Evolutionary conservation across 352 stramenopile species (phyloP).

Genomic region (Phytophthora cryptogea): DNA sequence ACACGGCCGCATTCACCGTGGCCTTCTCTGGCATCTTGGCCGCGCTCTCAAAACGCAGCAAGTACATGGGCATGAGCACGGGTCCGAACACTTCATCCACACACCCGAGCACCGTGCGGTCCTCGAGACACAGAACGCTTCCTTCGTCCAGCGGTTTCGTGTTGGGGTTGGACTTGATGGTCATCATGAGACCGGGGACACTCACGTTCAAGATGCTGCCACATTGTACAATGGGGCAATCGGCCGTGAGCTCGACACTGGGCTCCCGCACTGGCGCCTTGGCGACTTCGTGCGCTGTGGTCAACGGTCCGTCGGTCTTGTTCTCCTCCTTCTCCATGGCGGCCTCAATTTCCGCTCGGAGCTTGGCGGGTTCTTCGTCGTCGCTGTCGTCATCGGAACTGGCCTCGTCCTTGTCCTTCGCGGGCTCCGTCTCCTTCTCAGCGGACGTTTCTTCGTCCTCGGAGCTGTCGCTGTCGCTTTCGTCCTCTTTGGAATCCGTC

Average conservation of each 20-base stretch:
- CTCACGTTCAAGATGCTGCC: slow-evolving; percentile 74
- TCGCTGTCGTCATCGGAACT: slow-evolving; percentile 37
- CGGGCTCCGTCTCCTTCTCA: slow-evolving; percentile 10
- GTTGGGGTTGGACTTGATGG: slow-evolving; percentile 71
- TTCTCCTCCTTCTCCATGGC: slow-evolving; percentile 79
- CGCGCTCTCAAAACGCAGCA: slow-evolving; percentile 76
- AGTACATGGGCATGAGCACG: slow-evolving; percentile 86
- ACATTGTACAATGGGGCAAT: slow-evolving; percentile 73
- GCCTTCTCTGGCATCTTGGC: slow-evolving; percentile 69
- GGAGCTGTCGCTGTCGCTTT: slow-evolving; percentile 32
- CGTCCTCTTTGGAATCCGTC: slow-evolving; percentile 13
- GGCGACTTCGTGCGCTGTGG: slow-evolving; percentile 69
- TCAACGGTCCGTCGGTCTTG: slow-evolving; percentile 44
- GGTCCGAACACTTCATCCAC: slow-evolving; percentile 88
- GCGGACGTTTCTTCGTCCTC: slow-evolving; percentile 30
- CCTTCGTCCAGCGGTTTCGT: slow-evolving; percentile 76
- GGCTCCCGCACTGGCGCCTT: slow-evolving; percentile 62
- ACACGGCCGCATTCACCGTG: slow-evolving; percentile 50
- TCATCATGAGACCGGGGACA: slow-evolving; percentile 67
- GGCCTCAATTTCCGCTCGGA: slow-evolving; percentile 76
- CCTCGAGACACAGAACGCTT: slow-evolving; percentile 80
- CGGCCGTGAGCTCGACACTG: slow-evolving; percentile 66
- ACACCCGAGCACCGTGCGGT: slow-evolving; percentile 77
- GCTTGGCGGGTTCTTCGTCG: slow-evolving; percentile 41
- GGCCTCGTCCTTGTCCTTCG: slow-evolving; percentile 4